A percentile compares a stretch with the other conserved stretches of the same genome.
phyloP scores from a whole-genome alignment of 805 yeast genomes.

The Starmerella kuoi region DNA sequence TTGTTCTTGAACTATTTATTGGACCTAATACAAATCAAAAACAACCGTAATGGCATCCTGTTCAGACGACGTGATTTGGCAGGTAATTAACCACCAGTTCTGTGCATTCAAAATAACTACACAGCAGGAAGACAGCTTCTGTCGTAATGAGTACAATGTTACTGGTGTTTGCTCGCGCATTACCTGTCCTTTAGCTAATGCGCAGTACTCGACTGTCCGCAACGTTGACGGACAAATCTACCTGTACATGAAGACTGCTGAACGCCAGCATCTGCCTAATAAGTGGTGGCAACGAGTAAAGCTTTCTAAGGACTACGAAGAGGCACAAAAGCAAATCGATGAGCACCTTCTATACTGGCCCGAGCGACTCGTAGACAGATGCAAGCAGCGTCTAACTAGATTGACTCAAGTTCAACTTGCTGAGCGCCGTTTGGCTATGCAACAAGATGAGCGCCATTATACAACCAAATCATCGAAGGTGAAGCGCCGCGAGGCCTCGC shows the following conservation, averaged over 20 bases:
- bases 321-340: constrained; percentile 81
- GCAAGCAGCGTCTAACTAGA: constrained; percentile 91
- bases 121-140: constrained; percentile 74
- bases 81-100: constrained; percentile 86
- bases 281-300: constrained; percentile 91
- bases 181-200: constrained; percentile 86
- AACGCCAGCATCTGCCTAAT: constrained; percentile 91
- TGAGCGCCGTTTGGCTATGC: constrained; percentile 82
- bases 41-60: constrained; percentile 21
- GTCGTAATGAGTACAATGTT: constrained; percentile 93
- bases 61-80: constrained; percentile 89
- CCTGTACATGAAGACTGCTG: constrained; percentile 88
- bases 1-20: no score
- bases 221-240: constrained; percentile 29
- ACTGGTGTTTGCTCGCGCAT: constrained; percentile 86
- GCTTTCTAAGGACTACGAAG: constrained; percentile 75
- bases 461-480: constrained; percentile 91
- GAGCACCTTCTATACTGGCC: constrained; percentile 86
- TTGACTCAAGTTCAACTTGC: constrained; percentile 91
- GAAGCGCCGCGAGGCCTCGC: constrained; percentile 80
- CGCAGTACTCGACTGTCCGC: constrained; percentile 32
- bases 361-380: constrained; percentile 76
- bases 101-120: constrained; percentile 90
- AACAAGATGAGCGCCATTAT: constrained; percentile 71
- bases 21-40: no score